Evolutionary conservation across 2,329 filamentous ascomycete genomes (phyloP), one percentile per base, ranked within the genome.

Genomic region (Aspergillus sp.): DNA sequence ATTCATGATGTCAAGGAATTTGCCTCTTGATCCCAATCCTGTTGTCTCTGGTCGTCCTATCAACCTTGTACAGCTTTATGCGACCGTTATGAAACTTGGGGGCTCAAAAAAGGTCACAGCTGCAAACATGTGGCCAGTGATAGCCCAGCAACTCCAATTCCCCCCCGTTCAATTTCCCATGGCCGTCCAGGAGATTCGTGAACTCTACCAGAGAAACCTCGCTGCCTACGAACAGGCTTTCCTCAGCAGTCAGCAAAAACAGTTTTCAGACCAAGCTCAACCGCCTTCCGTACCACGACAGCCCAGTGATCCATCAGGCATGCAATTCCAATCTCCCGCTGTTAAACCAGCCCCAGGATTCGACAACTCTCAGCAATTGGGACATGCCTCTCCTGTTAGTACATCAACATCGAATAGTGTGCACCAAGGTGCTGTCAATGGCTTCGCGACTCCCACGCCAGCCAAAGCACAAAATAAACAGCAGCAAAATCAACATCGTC

Each of bases 31-130:
- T 47, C 78, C 84, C 1, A 89, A 87, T 61, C 93, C 93, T 0
- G 77, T 85, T 21, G 84, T 96, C 23, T 87, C 85, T 53, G 90
- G 91, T 53, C 86, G 90, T 11, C 84, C 84, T 0, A 80, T 98
- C 39, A 88, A 89, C 66, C 76, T 97, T 12, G 84, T 91, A 68
- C 84, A 87, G 60, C 80, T 98, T 3, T 98, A 96, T 72, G 85
- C 88, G 60, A 80, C 85, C 0, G 90, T 96, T 2, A 84, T 88
- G 64, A 93, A 90, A 66, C 81, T 84, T 63, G 90, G 90, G 23
- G 92, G 92, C 5, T 95, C 89, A 56, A 90, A 89, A 65, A 85
- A 83, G 59, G 86, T 96, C 3, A 88, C 86, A 0, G 82, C 84
- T 23, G 80, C 80, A 23, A 90, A 91, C 62, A 81, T 82, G 57